Percentiles rank a stretch among this genome's conserved stretches.
Evolutionary conservation across 2,329 filamentous ascomycete species (phyloP).

Genomic region (Phyllosticta citriasiana): DNA sequence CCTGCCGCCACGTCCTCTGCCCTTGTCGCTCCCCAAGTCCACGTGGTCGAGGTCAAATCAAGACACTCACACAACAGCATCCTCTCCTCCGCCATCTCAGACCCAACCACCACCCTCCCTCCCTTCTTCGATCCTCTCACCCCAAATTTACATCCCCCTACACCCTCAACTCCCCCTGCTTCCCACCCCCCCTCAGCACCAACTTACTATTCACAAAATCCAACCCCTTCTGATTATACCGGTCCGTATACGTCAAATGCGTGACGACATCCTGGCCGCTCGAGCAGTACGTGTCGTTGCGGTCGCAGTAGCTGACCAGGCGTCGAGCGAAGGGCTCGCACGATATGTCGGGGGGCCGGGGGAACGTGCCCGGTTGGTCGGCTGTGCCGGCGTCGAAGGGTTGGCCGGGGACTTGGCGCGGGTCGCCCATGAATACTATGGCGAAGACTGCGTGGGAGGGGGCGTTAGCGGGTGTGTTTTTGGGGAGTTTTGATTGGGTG

Average conservation of each 20-base stretch:
- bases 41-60: no score
- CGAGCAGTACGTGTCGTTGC: not conserved
- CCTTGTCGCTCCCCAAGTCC: no score
- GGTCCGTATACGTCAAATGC: slow-evolving; percentile 1
- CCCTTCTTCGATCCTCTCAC: not conserved
- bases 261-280: not conserved
- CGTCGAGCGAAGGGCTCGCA: not conserved
- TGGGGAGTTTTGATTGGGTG: no score
- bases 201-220: slow-evolving; percentile 4
- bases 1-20: no score
- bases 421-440: slow-evolving; percentile 1
- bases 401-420: not conserved
- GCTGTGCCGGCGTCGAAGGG: slow-evolving; percentile 1
- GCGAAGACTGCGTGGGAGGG: not conserved
- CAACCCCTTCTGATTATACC: not conserved
- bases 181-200: not conserved
- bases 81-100: no score
- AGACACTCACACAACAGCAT: no score
- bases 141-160: not conserved
- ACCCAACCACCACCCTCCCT: not conserved
- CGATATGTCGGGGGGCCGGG: slow-evolving; percentile 1
- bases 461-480: not conserved
- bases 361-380: not conserved
- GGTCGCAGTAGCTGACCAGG: slow-evolving; percentile 2
- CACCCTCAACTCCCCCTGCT: not conserved